A percentile compares a stretch with the other conserved stretches of the same genome.
These are phyloP conservation scores for Trifolium subterraneum DNA, from an alignment of 306 rosid genomes.

Conservation along the genomic window DNA sequence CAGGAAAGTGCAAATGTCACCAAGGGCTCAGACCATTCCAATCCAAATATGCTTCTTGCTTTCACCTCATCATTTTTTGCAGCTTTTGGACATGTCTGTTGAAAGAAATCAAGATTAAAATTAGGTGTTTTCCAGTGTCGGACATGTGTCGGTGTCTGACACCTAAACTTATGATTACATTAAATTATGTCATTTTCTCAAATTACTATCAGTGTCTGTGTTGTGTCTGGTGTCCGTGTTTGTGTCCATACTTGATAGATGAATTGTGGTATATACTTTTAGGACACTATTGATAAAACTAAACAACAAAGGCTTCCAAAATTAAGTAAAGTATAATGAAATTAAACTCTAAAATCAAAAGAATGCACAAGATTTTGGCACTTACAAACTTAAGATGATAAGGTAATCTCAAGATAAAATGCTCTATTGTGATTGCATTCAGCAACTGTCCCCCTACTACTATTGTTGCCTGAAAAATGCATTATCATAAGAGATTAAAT, in stretches of 20 bases:
- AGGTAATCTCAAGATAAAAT: slow-evolving; percentile 91
- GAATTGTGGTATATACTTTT: not conserved
- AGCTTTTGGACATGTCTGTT: slow-evolving; percentile 84
- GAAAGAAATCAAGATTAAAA: slow-evolving; percentile 37
- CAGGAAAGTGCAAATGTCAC: slow-evolving; percentile 97
- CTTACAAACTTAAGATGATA: slow-evolving; percentile 96
- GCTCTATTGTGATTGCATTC: slow-evolving; percentile 92
- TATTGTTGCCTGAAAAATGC: slow-evolving; percentile 74
- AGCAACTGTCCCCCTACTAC: slow-evolving; percentile 82
- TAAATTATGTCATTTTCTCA: no score
- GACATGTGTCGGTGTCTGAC: no score
- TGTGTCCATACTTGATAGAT: no score
- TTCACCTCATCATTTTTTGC: slow-evolving; percentile 80
- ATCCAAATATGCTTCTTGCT: slow-evolving; percentile 75
- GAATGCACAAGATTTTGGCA: slow-evolving; percentile 7
- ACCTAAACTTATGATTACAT: no score
- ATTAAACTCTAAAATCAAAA: slow-evolving; percentile 18
- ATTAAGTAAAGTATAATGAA: not conserved
- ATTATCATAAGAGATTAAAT: slow-evolving; percentile 1
- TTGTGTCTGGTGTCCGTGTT: no score
- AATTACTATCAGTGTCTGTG: no score
- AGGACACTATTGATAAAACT: slow-evolving; percentile 15
- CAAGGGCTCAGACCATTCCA: slow-evolving; percentile 91
- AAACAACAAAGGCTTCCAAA: not conserved
- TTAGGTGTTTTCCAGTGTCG: no score